phyloP scores from a whole-genome alignment of 768 basidiomycete genomes.

The Cubamyces sp. region DNA sequence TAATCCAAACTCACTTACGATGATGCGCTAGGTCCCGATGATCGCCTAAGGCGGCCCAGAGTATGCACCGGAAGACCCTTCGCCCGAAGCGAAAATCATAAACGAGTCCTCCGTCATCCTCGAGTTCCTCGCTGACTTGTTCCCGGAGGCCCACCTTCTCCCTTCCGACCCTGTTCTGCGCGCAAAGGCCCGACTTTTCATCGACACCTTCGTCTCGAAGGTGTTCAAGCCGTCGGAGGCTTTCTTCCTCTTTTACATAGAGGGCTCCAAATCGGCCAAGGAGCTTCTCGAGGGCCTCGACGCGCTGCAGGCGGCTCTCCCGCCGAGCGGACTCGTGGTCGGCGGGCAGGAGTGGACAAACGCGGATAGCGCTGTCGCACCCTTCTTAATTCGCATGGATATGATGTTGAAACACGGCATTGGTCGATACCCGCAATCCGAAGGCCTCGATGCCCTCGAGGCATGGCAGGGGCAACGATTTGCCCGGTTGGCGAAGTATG shows the following conservation, averaged over 20 bases:
- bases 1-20: not conserved
- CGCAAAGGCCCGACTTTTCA: constrained; percentile 64
- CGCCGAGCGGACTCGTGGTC: constrained; percentile 47
- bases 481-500: not conserved
- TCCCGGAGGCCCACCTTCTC: constrained; percentile 50
- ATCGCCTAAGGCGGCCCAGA: constrained; percentile 64
- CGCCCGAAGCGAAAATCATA: constrained; percentile 60
- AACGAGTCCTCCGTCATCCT: constrained; percentile 66
- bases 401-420: constrained; percentile 34
- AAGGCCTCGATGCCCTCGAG: not conserved
- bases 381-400: constrained; percentile 59
- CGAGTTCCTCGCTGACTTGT: constrained; percentile 68
- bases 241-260: constrained; percentile 52
- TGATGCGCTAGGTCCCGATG: constrained; percentile 50
- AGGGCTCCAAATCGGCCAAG: constrained; percentile 39
- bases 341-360: constrained; percentile 49
- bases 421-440: not conserved
- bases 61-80: constrained; percentile 55
- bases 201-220: constrained; percentile 52
- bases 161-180: constrained; percentile 58
- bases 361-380: constrained; percentile 62
- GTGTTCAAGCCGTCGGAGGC: constrained; percentile 43
- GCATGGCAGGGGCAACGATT: not conserved
- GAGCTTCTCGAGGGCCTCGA: constrained; percentile 49
- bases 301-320: constrained; percentile 53